These are phyloP conservation scores for Suhomyces anneliseae DNA, from an alignment of 1,139 yeast genomes.

Conservation along the genomic window DNA sequence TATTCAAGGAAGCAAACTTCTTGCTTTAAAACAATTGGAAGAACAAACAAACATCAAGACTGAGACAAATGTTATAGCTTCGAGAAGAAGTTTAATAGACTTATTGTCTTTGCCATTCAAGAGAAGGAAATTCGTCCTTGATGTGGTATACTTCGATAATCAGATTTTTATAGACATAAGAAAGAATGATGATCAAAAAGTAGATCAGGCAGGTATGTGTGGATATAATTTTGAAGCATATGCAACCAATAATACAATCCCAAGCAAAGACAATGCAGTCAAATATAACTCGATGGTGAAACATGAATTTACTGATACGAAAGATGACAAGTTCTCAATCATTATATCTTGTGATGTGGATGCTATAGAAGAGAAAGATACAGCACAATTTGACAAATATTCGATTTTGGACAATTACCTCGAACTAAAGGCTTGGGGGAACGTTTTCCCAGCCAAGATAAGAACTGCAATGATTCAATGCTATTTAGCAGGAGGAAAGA, in stretches of 20 bases:
- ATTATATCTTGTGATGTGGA: constrained; percentile 8
- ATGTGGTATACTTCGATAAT: neutral
- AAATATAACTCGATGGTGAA: constrained; percentile 4
- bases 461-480: constrained; percentile 4
- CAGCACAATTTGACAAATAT: neutral
- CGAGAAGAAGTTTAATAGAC: constrained; percentile 3
- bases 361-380: constrained; percentile 5
- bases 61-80: constrained; percentile 1
- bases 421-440: constrained; percentile 7
- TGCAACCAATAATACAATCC: constrained; percentile 1
- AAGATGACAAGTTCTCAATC: neutral
- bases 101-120: neutral
- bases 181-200: neutral
- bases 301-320: neutral
- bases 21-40: constrained; percentile 5
- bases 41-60: neutral
- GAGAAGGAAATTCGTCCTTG: neutral
- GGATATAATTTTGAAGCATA: constrained; percentile 8
- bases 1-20: neutral
- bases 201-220: constrained; percentile 3
- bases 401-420: constrained; percentile 5
- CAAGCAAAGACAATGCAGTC: constrained; percentile 1
- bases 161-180: constrained; percentile 3
- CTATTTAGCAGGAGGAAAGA: constrained; percentile 5
- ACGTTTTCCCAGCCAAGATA: neutral